Conservation (phyloP, 2,329 filamentous ascomycete genomes). For the Cordyceps cicadae region DNA sequence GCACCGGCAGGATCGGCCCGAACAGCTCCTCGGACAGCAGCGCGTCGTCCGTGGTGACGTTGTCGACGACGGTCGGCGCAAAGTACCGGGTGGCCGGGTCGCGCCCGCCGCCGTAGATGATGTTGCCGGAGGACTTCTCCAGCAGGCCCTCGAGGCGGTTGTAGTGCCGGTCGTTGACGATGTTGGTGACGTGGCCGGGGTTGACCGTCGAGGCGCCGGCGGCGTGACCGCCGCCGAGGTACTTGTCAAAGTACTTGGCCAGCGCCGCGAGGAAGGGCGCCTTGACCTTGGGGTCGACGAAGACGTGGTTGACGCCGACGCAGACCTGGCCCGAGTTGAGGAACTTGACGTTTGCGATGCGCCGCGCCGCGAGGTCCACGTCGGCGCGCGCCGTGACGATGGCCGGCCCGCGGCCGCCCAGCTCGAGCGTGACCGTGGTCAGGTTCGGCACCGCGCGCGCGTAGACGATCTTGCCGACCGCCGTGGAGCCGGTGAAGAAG, state of each 20-base stretch:
- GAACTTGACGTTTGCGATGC: slow-evolving; percentile 35
- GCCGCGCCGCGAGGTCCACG: slow-evolving; percentile 33
- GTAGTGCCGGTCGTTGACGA: slow-evolving; percentile 35
- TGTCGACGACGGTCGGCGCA: slow-evolving; percentile 30
- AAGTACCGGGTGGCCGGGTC: slow-evolving; percentile 24
- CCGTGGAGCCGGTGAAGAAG: slow-evolving; percentile 36
- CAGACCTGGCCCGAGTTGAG: slow-evolving; percentile 29
- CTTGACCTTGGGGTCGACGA: slow-evolving; percentile 32
- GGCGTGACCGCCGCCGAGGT: slow-evolving; percentile 16
- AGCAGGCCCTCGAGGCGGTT: slow-evolving; percentile 31
- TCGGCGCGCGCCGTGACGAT: slow-evolving; percentile 34
- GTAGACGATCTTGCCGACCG: slow-evolving; percentile 29
- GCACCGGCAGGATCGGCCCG: slow-evolving; percentile 33
- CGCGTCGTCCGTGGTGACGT: slow-evolving; percentile 27
- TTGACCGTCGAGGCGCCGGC: slow-evolving; percentile 3
- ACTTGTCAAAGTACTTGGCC: slow-evolving; percentile 25
- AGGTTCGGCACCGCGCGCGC: slow-evolving; percentile 35
- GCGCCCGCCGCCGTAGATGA: slow-evolving; percentile 27
- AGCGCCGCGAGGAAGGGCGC: slow-evolving; percentile 28
- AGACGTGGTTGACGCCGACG: slow-evolving; percentile 31
- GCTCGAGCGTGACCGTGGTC: slow-evolving; percentile 35
- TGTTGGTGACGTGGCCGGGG: slow-evolving; percentile 21
- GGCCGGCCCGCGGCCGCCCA: slow-evolving; percentile 37
- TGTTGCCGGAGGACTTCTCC: slow-evolving; percentile 26
- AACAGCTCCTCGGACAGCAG: slow-evolving; percentile 38